Conservation (phyloP, 2,329 filamentous ascomycete genomes). For the Fusarium fujikuroi region DNA sequence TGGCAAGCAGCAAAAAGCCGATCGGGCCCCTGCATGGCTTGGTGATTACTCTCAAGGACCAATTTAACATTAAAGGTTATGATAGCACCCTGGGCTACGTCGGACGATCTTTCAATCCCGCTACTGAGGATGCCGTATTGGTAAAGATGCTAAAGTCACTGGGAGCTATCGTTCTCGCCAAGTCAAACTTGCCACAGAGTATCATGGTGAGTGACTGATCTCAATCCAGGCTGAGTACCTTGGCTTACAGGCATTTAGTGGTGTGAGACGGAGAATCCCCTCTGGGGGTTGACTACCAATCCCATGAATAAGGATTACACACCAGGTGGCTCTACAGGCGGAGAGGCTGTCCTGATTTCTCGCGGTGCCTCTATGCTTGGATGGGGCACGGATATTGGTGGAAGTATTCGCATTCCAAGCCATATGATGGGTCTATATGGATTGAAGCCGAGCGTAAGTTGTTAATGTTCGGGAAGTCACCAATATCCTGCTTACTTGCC, state of each 20-base stretch:
- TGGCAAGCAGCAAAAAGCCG: not conserved
- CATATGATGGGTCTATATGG: constrained; percentile 5
- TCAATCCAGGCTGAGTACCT: too few species aligned
- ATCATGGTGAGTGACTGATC: not conserved
- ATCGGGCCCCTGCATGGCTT: not conserved
- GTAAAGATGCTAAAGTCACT: not conserved
- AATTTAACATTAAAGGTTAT: not conserved
- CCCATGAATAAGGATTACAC: not conserved
- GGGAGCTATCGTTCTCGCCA: not conserved
- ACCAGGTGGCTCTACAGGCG: not conserved
- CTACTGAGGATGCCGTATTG: not conserved
- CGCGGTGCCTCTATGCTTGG: not conserved
- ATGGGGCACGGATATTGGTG: constrained; percentile 3
- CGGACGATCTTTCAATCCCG: not conserved
- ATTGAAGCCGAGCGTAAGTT: not conserved
- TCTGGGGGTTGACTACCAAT: not conserved
- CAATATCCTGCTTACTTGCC: fast-evolving
- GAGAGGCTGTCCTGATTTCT: not conserved
- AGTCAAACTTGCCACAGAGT: constrained; percentile 3
- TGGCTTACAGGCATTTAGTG: not conserved
- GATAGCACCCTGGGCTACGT: constrained; percentile 1
- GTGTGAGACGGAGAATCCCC: constrained; percentile 1
- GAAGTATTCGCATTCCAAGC: constrained; percentile 2
- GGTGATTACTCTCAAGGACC: not conserved
- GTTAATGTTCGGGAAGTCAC: fast-evolving